Conservation (phyloP, 2,329 filamentous ascomycete species). For the Raffaelea ambrosiae region DNA sequence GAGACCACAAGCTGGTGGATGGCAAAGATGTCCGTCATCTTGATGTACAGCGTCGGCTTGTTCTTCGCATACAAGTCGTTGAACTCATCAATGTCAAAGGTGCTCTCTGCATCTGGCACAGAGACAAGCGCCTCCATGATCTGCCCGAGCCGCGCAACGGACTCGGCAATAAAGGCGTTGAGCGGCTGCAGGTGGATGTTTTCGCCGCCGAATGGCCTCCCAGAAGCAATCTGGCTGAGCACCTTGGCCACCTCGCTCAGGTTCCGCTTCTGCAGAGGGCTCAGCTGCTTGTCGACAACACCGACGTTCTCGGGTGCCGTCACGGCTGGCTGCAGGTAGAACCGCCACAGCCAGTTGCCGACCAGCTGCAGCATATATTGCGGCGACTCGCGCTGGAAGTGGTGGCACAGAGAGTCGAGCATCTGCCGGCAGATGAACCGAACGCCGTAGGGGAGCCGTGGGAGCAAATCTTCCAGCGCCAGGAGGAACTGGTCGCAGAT, state of each 20-base stretch:
- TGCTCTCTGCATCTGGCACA: slow-evolving; percentile 77
- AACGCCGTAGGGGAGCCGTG: slow-evolving; percentile 86
- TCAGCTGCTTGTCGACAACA: slow-evolving; percentile 80
- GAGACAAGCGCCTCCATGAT: slow-evolving; percentile 73
- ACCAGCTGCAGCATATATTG: slow-evolving; percentile 74
- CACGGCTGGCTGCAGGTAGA: slow-evolving; percentile 84
- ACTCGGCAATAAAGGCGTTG: slow-evolving; percentile 83
- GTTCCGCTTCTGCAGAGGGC: slow-evolving; percentile 88
- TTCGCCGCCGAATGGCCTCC: slow-evolving; percentile 83
- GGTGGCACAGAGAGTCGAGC: slow-evolving; percentile 66
- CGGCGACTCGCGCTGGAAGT: slow-evolving; percentile 72
- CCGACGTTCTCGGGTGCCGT: slow-evolving; percentile 88
- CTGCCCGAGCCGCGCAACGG: slow-evolving; percentile 67
- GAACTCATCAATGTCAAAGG: slow-evolving; percentile 98
- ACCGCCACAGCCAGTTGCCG: slow-evolving; percentile 87
- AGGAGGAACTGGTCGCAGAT: slow-evolving; percentile 87
- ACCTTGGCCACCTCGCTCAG: slow-evolving; percentile 86
- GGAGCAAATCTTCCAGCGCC: slow-evolving; percentile 71
- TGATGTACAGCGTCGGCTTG: slow-evolving; percentile 98
- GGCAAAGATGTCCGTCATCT: slow-evolving; percentile 94
- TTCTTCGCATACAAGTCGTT: slow-evolving; percentile 95
- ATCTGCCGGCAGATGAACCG: slow-evolving; percentile 82
- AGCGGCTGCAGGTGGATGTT: slow-evolving; percentile 94
- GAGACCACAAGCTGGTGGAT: slow-evolving; percentile 82
- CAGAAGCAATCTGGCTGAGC: slow-evolving; percentile 78